A percentile compares a stretch with the other conserved stretches of the same genome.
These are phyloP conservation scores for Termitomyces sp. DNA, from an alignment of 768 basidiomycete genomes.

Conservation along the genomic window DNA sequence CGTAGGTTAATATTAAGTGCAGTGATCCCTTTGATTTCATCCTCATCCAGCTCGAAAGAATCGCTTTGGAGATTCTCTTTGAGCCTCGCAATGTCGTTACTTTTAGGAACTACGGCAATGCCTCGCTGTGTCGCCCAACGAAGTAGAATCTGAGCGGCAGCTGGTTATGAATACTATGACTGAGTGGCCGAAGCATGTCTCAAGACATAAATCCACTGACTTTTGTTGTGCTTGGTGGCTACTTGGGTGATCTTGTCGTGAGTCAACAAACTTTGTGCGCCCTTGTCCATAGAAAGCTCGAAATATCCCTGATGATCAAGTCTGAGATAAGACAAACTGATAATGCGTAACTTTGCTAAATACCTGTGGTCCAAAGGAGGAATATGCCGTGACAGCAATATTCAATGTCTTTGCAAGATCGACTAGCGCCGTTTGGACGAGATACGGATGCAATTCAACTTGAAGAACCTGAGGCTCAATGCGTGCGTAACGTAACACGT, in stretches of 20 bases:
- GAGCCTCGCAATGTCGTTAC: slow-evolving; percentile 41
- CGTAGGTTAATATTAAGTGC: slow-evolving; percentile 58
- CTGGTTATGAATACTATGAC: slow-evolving; percentile 23
- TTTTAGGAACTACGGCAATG: slow-evolving; percentile 75
- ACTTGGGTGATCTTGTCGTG: slow-evolving; percentile 40
- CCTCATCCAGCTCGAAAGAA: slow-evolving; percentile 45
- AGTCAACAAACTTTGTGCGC: slow-evolving; percentile 44
- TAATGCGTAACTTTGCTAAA: not conserved
- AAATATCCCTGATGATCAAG: slow-evolving; percentile 36
- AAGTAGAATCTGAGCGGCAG: slow-evolving; percentile 66
- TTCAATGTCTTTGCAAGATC: slow-evolving; percentile 49
- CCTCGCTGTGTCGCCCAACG: slow-evolving; percentile 77
- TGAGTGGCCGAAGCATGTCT: not conserved
- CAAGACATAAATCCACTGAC: slow-evolving; percentile 24
- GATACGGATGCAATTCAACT: slow-evolving; percentile 68
- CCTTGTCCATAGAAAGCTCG: slow-evolving; percentile 61
- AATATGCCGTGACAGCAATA: slow-evolving; percentile 64
- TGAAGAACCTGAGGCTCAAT: slow-evolving; percentile 68
- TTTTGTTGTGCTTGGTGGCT: slow-evolving; percentile 47
- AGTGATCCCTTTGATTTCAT: slow-evolving; percentile 54
- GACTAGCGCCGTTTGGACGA: slow-evolving; percentile 55
- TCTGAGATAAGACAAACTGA: not conserved
- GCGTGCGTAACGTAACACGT: slow-evolving; percentile 75
- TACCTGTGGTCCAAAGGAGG: slow-evolving; percentile 39
- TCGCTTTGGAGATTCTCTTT: slow-evolving; percentile 41